Conservation (phyloP, 1,284 basidiomycete species). For the Athelia sp. region DNA sequence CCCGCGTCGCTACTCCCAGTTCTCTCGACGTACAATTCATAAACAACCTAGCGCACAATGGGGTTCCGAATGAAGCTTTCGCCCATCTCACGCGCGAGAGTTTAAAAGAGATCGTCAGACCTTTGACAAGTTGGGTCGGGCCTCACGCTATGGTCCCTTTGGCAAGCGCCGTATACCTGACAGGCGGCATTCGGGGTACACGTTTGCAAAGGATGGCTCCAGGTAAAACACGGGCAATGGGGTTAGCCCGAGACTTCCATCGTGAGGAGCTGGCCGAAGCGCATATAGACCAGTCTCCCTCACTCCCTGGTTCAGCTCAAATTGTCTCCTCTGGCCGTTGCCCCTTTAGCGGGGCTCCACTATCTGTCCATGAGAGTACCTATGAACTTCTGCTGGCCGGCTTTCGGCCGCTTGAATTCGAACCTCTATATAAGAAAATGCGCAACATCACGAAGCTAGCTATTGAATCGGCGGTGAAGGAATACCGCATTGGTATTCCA, state of each 20-base stretch:
- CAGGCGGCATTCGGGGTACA: slow-evolving; percentile 38
- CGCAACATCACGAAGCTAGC: slow-evolving; percentile 36
- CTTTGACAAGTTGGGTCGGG: not conserved
- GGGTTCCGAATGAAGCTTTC: slow-evolving; percentile 40
- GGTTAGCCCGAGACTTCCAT: slow-evolving; percentile 35
- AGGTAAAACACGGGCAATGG: slow-evolving; percentile 48
- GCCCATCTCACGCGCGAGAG: slow-evolving; percentile 37
- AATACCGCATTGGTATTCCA: slow-evolving; percentile 51
- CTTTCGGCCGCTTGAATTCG: slow-evolving; percentile 42
- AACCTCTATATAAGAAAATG: slow-evolving; percentile 41
- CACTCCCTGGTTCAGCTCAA: slow-evolving; percentile 6
- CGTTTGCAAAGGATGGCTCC: slow-evolving; percentile 40
- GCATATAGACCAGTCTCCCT: slow-evolving; percentile 9
- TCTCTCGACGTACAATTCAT: slow-evolving; percentile 51
- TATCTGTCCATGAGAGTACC: slow-evolving; percentile 38
- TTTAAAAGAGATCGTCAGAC: not conserved
- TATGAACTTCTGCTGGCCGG: slow-evolving; percentile 59
- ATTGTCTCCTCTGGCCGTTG: slow-evolving; percentile 34
- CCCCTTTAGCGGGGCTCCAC: slow-evolving; percentile 30
- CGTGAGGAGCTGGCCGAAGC: slow-evolving; percentile 16
- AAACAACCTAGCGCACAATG: slow-evolving; percentile 59
- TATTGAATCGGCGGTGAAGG: slow-evolving; percentile 44
- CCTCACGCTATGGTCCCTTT: slow-evolving; percentile 21
- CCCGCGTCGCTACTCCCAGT: slow-evolving; percentile 29
- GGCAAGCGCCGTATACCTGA: slow-evolving; percentile 29